Base-by-base conservation (phyloP, 345 rosid genomes). In the Erucastrum elatum region DNA sequence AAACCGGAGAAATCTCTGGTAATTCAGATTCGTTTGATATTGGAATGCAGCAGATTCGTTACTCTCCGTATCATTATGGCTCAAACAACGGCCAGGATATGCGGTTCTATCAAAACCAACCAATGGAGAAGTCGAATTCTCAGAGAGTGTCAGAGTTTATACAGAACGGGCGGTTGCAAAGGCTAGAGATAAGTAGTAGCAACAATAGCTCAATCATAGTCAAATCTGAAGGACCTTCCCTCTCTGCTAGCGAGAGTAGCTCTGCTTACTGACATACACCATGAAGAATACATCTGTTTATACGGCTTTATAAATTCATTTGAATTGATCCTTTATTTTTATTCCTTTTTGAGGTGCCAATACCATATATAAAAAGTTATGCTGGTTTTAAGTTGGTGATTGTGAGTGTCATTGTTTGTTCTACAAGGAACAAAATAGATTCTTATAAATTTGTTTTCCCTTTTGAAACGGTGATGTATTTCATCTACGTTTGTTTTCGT, bases 201-300 rank as follows among this genome's bases (percentile, higher is more conserved):
- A 37, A 37, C 44, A 86, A 86, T 77, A 85, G 84, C 77, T 75
- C 88, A 53, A 71, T 60, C 72, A 67, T 82, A 26, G 80, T 86
- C 68, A 90, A 87, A 79, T 85, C 89, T 10, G 92, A 90, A 83
- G 88, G 86, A 64, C 88, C 90, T 58, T 85, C 90, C 0, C 69
- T 88, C 27, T 87, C 92, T 68, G 90, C 88, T 31, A 84, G 86
- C 76, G 91, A 86, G 82, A 86, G 80, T 68, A n/a, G n/a, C n/a
- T n/a, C n/a, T n/a, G n/a, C n/a, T n/a, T n/a, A n/a, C n/a, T 89
- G 88, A 87, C 66, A 33, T 0, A 49, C 12, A 21, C 26, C 15
- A 39, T 29, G 62, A 16, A 46, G n/a, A 3, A 16, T 64, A 12
- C 65, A 61, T 6, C 51, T 72, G 81, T 78, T 72, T 17, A 71